Base-by-base conservation (phyloP, 2,329 filamentous ascomycete genomes). In the Chrysoporthe puriensis region DNA sequence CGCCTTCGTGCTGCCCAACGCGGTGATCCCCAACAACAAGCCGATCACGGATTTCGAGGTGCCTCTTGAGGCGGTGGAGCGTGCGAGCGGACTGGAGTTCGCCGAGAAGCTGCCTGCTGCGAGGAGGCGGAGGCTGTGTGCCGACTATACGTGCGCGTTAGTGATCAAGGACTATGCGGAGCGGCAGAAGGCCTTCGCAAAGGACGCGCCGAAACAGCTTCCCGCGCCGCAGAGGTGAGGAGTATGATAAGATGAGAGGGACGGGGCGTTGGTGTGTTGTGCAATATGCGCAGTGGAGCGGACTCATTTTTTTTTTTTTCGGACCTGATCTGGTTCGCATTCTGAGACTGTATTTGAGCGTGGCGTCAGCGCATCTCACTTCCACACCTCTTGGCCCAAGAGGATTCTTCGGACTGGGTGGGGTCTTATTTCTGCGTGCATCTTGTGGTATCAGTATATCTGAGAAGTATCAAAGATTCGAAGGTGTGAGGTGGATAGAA, bases 1-100 rank as follows among this genome's bases (percentile, higher is more conserved):
- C 58, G 96, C 96, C 8, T 99, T 99, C 76, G 95, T 99, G 64
- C 84, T 99, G 74, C 96, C 96, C 18, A 99, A 99, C 78, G 94
- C 93, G 1, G 85, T 82, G 21, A 99, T 99, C 73, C 84, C 91
- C 48, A 99, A 97, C 79, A 85, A 89, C 70, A 97, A 96, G 83
- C 92, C 92, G 62, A 83, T 99, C 73, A 84, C 87, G 63, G 94
- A 97, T 76, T 99, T 99, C 75, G 95, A 98, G 83, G 96, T 98
- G 36, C 95, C 96, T 0, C 77, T 99, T 48, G 95, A 98, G 84
- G 91, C 90, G 11, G 89, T 99, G 46, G 96, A 99, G 86, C 86
- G 94, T 71, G 95, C 96, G 1, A 94, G 91, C 72, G 96, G 96
- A 4, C 82, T 99, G 74, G 94, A 97, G 77, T 99, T 99, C 80